Evolutionary conservation across 2,329 filamentous ascomycete species (phyloP).

Genomic region (Diaporthe nobilis): DNA sequence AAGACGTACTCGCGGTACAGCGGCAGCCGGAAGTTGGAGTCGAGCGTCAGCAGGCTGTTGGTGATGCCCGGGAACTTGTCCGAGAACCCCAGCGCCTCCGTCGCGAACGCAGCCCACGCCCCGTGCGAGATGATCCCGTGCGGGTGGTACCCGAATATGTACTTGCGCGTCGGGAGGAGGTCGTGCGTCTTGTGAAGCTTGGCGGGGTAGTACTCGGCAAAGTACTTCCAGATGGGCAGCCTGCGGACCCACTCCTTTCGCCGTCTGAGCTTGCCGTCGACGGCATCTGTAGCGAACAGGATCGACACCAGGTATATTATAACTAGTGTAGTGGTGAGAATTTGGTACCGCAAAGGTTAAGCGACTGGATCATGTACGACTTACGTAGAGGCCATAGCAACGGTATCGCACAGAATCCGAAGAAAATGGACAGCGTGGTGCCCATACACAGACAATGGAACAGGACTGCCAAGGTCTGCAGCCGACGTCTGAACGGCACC

Average conservation of each 20-base stretch:
- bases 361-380: background rate
- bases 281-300: constrained; percentile 82
- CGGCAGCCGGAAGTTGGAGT: constrained; percentile 94
- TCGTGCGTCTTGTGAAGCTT: constrained; percentile 86
- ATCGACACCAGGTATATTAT: constrained; percentile 87
- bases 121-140: constrained; percentile 98
- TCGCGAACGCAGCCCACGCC: constrained; percentile 92
- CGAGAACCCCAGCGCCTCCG: constrained; percentile 88
- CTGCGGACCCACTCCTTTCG: constrained; percentile 82
- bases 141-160: constrained; percentile 97
- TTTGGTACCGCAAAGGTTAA: no score
- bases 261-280: constrained; percentile 80
- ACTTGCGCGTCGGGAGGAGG: constrained; percentile 86
- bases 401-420: constrained; percentile 91
- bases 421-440: constrained; percentile 83
- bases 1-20: constrained; percentile 96
- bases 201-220: constrained; percentile 93
- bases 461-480: constrained; percentile 85
- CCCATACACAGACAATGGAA: constrained; percentile 80
- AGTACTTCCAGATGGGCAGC: constrained; percentile 86
- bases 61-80: constrained; percentile 95
- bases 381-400: constrained; percentile 83
- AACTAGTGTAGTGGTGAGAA: constrained; percentile 48
- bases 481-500: constrained; percentile 77
- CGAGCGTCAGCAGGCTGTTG: constrained; percentile 93